Evolutionary conservation across 2,329 filamentous ascomycete genomes (phyloP), one percentile per base, ranked within the genome.

Genomic region (Fusarium longipes): DNA sequence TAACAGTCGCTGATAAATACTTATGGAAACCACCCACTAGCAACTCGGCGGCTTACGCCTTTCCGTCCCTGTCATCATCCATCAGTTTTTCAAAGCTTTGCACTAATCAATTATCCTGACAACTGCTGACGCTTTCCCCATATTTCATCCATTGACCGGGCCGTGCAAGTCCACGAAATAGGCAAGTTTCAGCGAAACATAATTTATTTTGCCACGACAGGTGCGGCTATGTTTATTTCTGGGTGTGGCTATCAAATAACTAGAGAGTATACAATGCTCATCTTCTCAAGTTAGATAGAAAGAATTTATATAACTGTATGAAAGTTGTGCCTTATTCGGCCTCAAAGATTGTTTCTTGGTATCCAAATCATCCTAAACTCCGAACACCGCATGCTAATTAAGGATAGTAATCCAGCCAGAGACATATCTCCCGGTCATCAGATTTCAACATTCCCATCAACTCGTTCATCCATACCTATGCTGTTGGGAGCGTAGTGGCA

Each of bases 401-500:
- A 63, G 48, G 53, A 69, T 63, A 63, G 48, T 51, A 18, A 25
- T 36, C 51, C 43, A 18, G 18, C 44, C 14, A 32, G 42, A 27
- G 25, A 42, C 40, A 22, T 39, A 27, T 50, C 33, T 43, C 47
- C 59, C 48, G 20, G 32, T 32, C 17, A 15, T 44, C 35, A 20
- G 43, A 15, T 20, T 15, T 9, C 44, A 29, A 40, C 18, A 20
- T 49, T 29, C 9, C 9, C 33, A 38, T 38, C 35, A 17, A 10
- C 45, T 45, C 24, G 70, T 51, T 55, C 30, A 73, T 29, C 45
- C 53, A 17, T 43, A 71, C 36, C 68, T 66, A n/a, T 44, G 47
- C 36, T 72, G 72, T 35, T 80, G 72, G 25, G 76, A 70, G 51
- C 84, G 80, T 45, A 87, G 74, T 4, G 87, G 86, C 59, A 89